These are phyloP conservation scores for Phytopythium kandeliae DNA, from an alignment of 352 stramenopile genomes.

Conservation along the genomic window DNA sequence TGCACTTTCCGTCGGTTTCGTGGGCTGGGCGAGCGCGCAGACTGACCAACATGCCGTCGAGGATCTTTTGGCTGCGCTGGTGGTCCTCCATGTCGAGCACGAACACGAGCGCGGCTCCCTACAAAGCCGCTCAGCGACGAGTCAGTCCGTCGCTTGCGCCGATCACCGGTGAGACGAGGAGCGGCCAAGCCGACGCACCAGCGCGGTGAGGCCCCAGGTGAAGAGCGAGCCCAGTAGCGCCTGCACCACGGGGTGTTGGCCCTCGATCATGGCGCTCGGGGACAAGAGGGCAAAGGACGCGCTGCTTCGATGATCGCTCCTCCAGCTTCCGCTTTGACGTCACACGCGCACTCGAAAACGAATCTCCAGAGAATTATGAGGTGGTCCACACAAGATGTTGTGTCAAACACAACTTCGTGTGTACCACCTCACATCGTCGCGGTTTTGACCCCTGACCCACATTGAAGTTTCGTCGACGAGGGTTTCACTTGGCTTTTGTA, in stretches of 20 bases:
- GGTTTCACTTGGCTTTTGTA: not conserved
- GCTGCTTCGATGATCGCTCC: no score
- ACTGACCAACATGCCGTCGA: constrained; percentile 72
- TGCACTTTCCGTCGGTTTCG: no score
- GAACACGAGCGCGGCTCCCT: constrained; percentile 77
- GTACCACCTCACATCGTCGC: no score
- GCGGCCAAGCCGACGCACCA: constrained; percentile 22
- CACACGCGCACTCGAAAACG: not conserved
- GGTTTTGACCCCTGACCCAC: not conserved
- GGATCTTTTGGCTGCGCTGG: constrained; percentile 70
- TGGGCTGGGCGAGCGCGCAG: not conserved
- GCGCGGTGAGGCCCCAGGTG: constrained; percentile 79
- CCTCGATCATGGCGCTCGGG: constrained; percentile 72
- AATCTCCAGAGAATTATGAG: not conserved
- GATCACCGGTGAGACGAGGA: not conserved
- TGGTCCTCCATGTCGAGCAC: constrained; percentile 77
- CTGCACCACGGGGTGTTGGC: constrained; percentile 68
- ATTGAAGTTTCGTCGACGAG: not conserved
- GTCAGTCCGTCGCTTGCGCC: not conserved
- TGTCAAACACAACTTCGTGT: not conserved
- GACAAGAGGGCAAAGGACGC: no score
- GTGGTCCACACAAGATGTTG: not conserved
- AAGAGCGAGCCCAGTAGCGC: constrained; percentile 78
- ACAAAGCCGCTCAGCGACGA: not conserved
- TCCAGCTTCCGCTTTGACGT: no score